A percentile compares a stretch with the other conserved stretches of the same genome.
These are phyloP conservation scores for Lachancea sp. DNA, from an alignment of 805 yeast species.

Conservation along the genomic window DNA sequence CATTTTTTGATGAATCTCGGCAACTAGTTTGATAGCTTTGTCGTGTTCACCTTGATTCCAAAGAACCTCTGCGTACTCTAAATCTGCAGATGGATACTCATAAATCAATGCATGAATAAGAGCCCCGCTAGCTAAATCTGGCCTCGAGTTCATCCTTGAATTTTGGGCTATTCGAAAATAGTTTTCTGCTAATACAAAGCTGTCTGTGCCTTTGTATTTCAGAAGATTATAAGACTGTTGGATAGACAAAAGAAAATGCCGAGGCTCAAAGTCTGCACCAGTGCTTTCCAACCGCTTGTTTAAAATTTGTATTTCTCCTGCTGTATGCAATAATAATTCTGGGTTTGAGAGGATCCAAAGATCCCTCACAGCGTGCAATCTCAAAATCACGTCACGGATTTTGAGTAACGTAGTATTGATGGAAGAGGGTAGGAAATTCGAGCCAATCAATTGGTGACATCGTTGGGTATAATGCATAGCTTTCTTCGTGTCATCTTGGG, in stretches of 20 bases:
- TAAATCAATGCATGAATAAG: conserved; percentile 44
- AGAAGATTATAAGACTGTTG: conserved; percentile 45
- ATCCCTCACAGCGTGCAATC: conserved; percentile 58
- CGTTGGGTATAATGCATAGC: conserved; percentile 39
- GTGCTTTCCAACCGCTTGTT: conserved; percentile 27
- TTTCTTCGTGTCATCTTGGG: conserved; percentile 28
- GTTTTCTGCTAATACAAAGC: conserved; percentile 40
- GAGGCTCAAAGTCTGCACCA: conserved; percentile 53
- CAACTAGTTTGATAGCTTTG: conserved; percentile 67
- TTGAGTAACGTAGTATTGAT: conserved; percentile 47
- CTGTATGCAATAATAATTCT: conserved; percentile 14
- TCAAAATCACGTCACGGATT: conserved; percentile 41
- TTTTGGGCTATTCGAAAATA: conserved; percentile 56
- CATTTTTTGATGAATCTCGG: conserved; percentile 26
- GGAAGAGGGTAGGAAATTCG: conserved; percentile 44
- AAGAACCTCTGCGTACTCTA: conserved; percentile 72
- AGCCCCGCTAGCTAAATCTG: conserved; percentile 66
- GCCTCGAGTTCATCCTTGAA: conserved; percentile 60
- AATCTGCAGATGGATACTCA: conserved; percentile 42
- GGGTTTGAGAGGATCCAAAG: conserved; percentile 37
- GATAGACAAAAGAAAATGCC: conserved; percentile 52
- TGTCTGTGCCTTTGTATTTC: conserved; percentile 16
- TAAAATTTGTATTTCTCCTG: conserved; percentile 14
- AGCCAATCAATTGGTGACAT: conserved; percentile 56
- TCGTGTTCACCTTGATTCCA: conserved; percentile 89